Evolutionary conservation across 345 rosid species (phyloP).

Genomic region (Schrenkiella parvula): DNA sequence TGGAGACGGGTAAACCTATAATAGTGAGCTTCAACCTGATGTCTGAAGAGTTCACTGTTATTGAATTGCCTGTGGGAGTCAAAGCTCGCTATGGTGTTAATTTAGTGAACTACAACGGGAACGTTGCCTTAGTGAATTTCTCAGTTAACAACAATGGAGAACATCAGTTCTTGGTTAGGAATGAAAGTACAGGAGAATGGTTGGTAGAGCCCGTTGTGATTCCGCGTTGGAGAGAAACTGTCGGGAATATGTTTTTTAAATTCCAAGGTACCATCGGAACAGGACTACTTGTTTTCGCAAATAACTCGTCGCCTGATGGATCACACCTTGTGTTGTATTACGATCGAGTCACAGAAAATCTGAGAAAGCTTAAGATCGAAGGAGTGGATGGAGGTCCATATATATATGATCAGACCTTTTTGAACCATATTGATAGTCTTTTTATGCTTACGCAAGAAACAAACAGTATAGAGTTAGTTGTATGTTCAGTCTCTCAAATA

Average conservation of each 20-base stretch:
- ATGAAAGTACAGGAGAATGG: too few species aligned
- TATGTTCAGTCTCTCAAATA: too few species aligned
- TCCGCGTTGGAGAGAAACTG: neutral
- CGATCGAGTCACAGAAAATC: neutral
- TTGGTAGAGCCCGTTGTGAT: neutral
- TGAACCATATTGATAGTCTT: neutral
- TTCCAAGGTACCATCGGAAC: neutral
- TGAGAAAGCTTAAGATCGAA: neutral
- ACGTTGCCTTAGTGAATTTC: neutral
- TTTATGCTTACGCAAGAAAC: neutral
- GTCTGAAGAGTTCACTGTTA: neutral
- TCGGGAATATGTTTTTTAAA: neutral
- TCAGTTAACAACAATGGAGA: too few species aligned
- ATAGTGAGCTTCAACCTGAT: neutral
- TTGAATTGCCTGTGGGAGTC: neutral
- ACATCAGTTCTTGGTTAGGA: too few species aligned
- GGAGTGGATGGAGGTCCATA: neutral
- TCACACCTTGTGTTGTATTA: neutral
- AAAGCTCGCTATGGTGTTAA: neutral
- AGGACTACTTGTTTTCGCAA: neutral
- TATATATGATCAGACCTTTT: neutral
- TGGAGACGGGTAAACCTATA: neutral
- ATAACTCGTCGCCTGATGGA: neutral
- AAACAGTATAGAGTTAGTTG: neutral
- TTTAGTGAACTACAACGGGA: neutral